Conservation (phyloP, 1,139 yeast species). For the Trichomonascaceae sp. region DNA sequence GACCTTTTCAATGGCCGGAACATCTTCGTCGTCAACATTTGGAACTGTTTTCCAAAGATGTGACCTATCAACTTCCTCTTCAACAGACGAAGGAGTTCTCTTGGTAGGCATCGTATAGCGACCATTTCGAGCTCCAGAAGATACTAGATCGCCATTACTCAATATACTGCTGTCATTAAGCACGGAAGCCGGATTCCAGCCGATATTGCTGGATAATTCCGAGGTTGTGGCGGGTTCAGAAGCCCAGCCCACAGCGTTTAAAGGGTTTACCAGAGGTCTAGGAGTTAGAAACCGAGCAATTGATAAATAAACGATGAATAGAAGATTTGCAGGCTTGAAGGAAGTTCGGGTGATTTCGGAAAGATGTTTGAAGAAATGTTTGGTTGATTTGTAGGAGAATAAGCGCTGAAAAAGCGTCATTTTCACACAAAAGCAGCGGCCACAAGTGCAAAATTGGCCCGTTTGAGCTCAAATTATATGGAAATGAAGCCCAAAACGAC, state of each 20-base stretch:
- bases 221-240: background rate
- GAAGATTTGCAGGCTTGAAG: background rate
- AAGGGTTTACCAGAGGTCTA: background rate
- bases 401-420: background rate
- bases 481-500: background rate
- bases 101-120: background rate
- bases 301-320: background rate
- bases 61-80: background rate
- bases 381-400: background rate
- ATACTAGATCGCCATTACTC: background rate
- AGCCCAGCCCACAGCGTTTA: background rate
- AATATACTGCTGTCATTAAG: background rate
- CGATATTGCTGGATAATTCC: background rate
- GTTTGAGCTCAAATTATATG: background rate
- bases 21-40: background rate
- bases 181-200: background rate
- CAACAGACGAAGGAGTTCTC: background rate
- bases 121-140: background rate
- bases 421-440: background rate
- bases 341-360: background rate
- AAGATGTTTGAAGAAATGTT: background rate
- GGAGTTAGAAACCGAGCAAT: background rate
- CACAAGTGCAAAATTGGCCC: background rate
- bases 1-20: background rate
- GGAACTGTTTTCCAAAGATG: background rate